Evolutionary conservation across 2,329 filamentous ascomycete species (phyloP).

Genomic region (Pyrenophora tritici-repentis): DNA sequence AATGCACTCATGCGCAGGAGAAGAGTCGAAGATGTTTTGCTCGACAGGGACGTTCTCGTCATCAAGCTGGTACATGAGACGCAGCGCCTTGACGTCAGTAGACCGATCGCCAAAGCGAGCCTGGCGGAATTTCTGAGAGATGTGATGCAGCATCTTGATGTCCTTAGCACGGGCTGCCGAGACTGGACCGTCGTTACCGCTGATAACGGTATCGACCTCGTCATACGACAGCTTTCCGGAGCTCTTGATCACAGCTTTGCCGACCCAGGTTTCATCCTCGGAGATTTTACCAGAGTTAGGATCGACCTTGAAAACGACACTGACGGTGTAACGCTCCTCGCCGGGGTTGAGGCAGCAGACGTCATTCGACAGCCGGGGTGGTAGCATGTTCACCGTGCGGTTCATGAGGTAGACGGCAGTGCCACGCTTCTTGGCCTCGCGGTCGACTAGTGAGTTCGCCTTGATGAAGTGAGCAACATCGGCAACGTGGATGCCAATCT

Average conservation of each 20-base stretch:
- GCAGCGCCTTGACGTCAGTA: constrained; percentile 80
- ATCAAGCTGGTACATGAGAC: constrained; percentile 89
- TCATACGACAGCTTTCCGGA: constrained; percentile 81
- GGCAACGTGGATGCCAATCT: constrained; percentile 92
- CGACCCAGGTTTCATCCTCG: constrained; percentile 90
- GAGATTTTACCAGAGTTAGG: constrained; percentile 75
- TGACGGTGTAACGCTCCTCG: constrained; percentile 89
- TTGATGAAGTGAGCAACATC: constrained; percentile 98
- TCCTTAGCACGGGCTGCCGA: constrained; percentile 72
- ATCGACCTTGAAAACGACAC: constrained; percentile 90
- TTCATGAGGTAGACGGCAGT: constrained; percentile 95
- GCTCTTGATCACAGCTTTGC: constrained; percentile 92
- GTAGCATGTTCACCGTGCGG: constrained; percentile 84
- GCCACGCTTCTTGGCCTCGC: constrained; percentile 96
- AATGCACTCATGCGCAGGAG: constrained; percentile 85
- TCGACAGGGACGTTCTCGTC: constrained; percentile 98
- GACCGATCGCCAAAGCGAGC: constrained; percentile 79
- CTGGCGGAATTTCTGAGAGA: constrained; percentile 90
- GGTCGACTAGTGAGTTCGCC: constrained; percentile 90
- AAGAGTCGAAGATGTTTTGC: constrained; percentile 93
- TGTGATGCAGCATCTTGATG: constrained; percentile 76
- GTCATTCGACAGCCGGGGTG: constrained; percentile 81
- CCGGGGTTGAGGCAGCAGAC: constrained; percentile 85
- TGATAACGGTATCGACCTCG: constrained; percentile 82
- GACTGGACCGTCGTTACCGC: constrained; percentile 68